Percentiles rank a stretch among this genome's conserved stretches.
phyloP scores from a whole-genome alignment of 2,329 filamentous ascomycete species.

The Xylariomycetidae sp. region DNA sequence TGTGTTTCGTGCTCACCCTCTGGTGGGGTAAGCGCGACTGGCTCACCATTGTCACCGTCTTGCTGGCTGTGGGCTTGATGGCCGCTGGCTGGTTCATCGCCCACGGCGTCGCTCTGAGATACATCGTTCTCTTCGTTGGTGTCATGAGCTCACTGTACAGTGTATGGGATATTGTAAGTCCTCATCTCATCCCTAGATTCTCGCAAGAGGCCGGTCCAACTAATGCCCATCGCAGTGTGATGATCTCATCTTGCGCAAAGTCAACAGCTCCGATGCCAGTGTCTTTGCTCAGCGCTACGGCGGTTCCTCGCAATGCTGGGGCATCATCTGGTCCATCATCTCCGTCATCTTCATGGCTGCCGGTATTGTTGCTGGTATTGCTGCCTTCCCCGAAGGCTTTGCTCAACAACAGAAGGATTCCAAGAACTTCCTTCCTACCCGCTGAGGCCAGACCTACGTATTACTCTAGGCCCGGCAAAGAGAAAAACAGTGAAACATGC shows the following conservation, averaged over 20 bases:
- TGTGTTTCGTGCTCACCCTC: constrained; percentile 70
- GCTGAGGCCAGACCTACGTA: constrained; percentile 1
- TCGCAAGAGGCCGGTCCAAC: too few species aligned
- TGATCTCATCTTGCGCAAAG: constrained; percentile 72
- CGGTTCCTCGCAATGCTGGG: constrained; percentile 76
- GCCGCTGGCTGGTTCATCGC: constrained; percentile 75
- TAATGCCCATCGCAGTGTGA: constrained; percentile 49
- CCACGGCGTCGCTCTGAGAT: constrained; percentile 67
- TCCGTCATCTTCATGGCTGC: constrained; percentile 65
- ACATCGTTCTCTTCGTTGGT: constrained; percentile 72
- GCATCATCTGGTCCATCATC: constrained; percentile 70
- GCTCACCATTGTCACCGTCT: constrained; percentile 66
- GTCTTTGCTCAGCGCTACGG: constrained; percentile 74
- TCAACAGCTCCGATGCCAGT: constrained; percentile 73
- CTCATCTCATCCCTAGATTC: background rate
- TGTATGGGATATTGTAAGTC: constrained; percentile 69
- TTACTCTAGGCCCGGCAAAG: background rate
- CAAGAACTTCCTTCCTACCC: constrained; percentile 51
- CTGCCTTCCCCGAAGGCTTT: constrained; percentile 67
- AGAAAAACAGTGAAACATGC: too few species aligned
- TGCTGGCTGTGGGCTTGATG: constrained; percentile 64
- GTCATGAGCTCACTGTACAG: constrained; percentile 78
- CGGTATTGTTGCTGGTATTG: constrained; percentile 70
- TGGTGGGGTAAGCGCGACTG: constrained; percentile 79
- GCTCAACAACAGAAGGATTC: constrained; percentile 64